Percentiles rank a stretch among this genome's conserved stretches.
Conservation (phyloP, 805 yeast genomes). For the Maudiozyma pseudohumilis region DNA sequence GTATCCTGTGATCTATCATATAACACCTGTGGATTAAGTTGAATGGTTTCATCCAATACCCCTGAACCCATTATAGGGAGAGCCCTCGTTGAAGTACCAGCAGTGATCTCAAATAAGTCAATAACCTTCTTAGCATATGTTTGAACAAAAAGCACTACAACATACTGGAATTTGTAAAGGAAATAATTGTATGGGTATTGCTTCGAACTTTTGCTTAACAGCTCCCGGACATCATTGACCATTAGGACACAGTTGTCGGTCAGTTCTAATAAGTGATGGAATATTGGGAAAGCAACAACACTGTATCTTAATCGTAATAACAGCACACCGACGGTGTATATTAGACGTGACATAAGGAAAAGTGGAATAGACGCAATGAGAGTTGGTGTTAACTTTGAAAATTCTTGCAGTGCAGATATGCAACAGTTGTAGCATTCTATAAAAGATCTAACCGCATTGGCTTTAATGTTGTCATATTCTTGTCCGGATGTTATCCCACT, state of each 20-base stretch:
- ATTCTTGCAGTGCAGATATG: conserved; percentile 40
- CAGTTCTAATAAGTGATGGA: conserved; percentile 35
- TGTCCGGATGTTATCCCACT: not conserved
- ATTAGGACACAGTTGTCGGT: conserved; percentile 36
- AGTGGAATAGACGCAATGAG: conserved; percentile 49
- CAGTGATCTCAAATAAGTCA: conserved; percentile 8
- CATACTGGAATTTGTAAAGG: conserved; percentile 44
- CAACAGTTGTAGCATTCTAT: conserved; percentile 46
- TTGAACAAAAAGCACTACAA: conserved; percentile 49
- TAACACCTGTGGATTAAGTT: conserved; percentile 4
- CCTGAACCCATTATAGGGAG: not conserved
- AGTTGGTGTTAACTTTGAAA: conserved; percentile 34
- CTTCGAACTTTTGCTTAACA: conserved; percentile 23
- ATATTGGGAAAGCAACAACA: conserved; percentile 42
- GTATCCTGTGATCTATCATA: conserved; percentile 1
- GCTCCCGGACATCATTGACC: conserved; percentile 18
- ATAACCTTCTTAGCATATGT: conserved; percentile 50
- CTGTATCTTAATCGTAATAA: conserved; percentile 46
- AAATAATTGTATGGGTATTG: conserved; percentile 39
- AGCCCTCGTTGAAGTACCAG: not conserved
- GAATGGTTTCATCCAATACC: not conserved
- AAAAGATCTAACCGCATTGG: conserved; percentile 30
- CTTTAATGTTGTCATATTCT: not conserved
- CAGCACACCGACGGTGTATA: conserved; percentile 55
- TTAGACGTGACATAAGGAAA: conserved; percentile 44